A percentile compares a stretch with the other conserved stretches of the same genome.
phyloP scores from a whole-genome alignment of 1,284 basidiomycete genomes.

The Inonotus obliquus region DNA sequence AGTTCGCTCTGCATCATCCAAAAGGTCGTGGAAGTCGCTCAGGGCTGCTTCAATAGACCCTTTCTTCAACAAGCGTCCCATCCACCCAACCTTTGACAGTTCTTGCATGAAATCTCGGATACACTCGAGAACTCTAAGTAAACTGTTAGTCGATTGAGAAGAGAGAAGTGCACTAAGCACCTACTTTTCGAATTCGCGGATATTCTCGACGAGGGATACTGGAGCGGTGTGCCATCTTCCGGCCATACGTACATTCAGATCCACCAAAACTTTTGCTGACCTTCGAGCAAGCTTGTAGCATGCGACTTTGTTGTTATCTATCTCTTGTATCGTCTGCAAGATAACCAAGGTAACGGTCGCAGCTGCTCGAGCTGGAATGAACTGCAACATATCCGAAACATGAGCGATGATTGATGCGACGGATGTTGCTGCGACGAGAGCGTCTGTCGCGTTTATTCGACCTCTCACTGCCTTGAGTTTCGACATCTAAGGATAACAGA shows the following conservation, averaged over 20 bases:
- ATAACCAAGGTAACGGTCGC: conserved; percentile 28
- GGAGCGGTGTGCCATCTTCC: conserved; percentile 44
- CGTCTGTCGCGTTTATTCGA: conserved; percentile 5
- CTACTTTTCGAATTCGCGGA: conserved; percentile 41
- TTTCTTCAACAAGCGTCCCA: conserved; percentile 36
- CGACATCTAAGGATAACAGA: background rate
- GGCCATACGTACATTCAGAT: conserved; percentile 44
- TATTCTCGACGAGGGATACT: conserved; percentile 36
- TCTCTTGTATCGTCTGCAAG: conserved; percentile 43
- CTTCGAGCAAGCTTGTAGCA: conserved; percentile 42
- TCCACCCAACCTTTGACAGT: conserved; percentile 39
- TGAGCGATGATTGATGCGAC: conserved; percentile 8
- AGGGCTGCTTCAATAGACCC: conserved; percentile 36
- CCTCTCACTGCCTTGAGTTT: conserved; percentile 2
- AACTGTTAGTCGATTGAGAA: background rate
- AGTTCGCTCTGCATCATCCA: conserved; percentile 42
- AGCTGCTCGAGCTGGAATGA: conserved; percentile 22
- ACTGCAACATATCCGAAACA: conserved; percentile 21
- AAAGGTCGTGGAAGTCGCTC: conserved; percentile 28
- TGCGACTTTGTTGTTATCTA: conserved; percentile 35
- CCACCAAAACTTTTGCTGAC: conserved; percentile 39
- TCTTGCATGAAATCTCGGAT: conserved; percentile 38
- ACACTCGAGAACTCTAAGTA: conserved; percentile 32
- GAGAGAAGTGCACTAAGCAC: conserved; percentile 10
- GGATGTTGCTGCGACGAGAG: conserved; percentile 5